Conservation (phyloP, 257 asterid species). For the Solanum virginianum region DNA sequence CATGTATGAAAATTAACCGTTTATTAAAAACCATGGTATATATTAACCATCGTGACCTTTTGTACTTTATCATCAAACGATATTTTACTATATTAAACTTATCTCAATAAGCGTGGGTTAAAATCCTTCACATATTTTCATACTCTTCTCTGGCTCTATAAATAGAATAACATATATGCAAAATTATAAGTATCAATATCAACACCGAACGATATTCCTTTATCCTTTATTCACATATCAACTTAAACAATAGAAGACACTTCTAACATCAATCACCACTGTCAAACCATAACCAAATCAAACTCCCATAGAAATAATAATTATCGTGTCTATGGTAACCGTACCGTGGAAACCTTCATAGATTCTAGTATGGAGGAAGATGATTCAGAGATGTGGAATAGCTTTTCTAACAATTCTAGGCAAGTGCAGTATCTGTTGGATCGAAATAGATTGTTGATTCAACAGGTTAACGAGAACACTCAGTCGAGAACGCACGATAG, state of each 20-base stretch:
- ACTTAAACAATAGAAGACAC: slow-evolving; percentile 2
- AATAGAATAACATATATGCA: not conserved
- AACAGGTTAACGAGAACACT: slow-evolving; percentile 68
- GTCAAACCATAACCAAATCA: slow-evolving; percentile 3
- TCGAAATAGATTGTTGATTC: slow-evolving; percentile 49
- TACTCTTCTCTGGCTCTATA: not conserved
- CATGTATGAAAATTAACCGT: not conserved
- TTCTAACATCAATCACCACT: slow-evolving; percentile 4
- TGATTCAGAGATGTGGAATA: slow-evolving; percentile 39
- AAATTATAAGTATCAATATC: not conserved
- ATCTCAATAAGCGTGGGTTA: not conserved
- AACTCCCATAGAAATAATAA: not conserved
- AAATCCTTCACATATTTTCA: not conserved
- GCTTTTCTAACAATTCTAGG: slow-evolving; percentile 39
- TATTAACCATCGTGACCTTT: not conserved
- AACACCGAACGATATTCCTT: not conserved
- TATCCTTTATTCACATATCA: not conserved
- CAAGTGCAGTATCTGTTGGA: slow-evolving; percentile 62
- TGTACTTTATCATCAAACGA: not conserved
- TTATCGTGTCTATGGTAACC: not conserved
- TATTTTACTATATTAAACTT: not conserved
- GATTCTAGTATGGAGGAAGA: slow-evolving; percentile 9
- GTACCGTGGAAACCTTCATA: not conserved
- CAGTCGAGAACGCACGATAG: slow-evolving; percentile 51
- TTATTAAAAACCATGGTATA: not conserved